A percentile compares a stretch with the other conserved stretches of the same genome.
Conservation (phyloP, 441 rosid genomes). For the Populus hybrid region DNA sequence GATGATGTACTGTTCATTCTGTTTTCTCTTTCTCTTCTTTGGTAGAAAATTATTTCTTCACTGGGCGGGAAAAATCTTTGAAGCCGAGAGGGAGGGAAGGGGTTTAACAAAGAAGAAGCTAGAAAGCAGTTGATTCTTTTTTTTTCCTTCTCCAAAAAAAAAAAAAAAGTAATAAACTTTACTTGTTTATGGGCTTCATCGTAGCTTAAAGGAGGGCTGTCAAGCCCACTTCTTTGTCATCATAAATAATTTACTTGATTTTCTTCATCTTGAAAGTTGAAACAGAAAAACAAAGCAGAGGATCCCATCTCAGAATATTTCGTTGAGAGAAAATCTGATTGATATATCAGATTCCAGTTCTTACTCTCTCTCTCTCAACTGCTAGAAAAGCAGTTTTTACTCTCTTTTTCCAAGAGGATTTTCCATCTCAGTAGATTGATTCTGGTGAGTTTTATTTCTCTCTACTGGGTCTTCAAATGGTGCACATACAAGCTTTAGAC, state of each 20-base stretch:
- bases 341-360: neutral
- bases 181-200: neutral
- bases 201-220: neutral
- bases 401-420: neutral
- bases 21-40: slow-evolving; percentile 8
- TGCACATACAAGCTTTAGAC: neutral
- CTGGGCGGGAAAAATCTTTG: neutral
- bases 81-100: neutral
- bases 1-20: slow-evolving; percentile 69
- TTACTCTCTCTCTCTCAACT: neutral
- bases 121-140: neutral
- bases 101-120: neutral
- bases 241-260: neutral
- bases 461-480: neutral
- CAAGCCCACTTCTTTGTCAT: neutral
- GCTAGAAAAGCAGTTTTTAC: neutral
- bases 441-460: slow-evolving; percentile 3
- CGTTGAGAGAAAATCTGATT: neutral
- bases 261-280: neutral
- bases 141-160: too few species aligned
- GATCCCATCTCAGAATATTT: neutral
- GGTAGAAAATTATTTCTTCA: too few species aligned
- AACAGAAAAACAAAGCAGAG: neutral
- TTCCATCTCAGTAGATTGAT: neutral
- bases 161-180: neutral